phyloP scores from a whole-genome alignment of 139 green algal genomes.

The Nannochloris sp. region DNA sequence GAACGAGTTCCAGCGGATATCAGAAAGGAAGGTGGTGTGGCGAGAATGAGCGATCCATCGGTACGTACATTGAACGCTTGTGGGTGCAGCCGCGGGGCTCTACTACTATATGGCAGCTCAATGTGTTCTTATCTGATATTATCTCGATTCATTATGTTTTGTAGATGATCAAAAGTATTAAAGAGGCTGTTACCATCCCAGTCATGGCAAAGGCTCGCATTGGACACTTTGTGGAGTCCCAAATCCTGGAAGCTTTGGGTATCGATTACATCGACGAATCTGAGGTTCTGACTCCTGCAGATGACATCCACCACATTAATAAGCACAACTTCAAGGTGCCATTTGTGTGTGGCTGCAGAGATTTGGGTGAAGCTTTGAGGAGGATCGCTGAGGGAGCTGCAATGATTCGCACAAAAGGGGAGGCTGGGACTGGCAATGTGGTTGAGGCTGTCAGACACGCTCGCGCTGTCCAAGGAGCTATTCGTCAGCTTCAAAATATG shows the following conservation, averaged over 20 bases:
- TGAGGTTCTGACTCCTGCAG: conserved; percentile 96
- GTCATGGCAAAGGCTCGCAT: conserved; percentile 99
- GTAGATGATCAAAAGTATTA: conserved; percentile 93
- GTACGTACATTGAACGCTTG: conserved; percentile 8
- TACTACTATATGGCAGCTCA: too few relatives aligned
- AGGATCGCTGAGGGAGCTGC: conserved; percentile 92
- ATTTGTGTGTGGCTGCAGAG: conserved; percentile 97
- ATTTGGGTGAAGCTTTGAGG: conserved; percentile 95
- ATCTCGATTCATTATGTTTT: neutral
- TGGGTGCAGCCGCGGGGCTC: neutral
- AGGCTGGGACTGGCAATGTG: conserved; percentile 97
- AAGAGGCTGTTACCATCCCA: conserved; percentile 93
- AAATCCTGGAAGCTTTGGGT: conserved; percentile 92
- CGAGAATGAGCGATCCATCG: conserved; percentile 89
- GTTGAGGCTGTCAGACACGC: conserved; percentile 96
- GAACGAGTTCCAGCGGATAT: conserved; percentile 97
- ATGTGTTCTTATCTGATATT: neutral
- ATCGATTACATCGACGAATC: conserved; percentile 99
- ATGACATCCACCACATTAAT: conserved; percentile 99
- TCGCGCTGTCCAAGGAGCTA: conserved; percentile 87
- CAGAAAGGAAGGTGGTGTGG: conserved; percentile 88
- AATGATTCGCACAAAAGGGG: conserved; percentile 98
- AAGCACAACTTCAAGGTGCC: conserved; percentile 99
- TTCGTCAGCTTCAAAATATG: conserved; percentile 90
- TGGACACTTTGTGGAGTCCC: conserved; percentile 98